Percentiles rank a stretch among this genome's conserved stretches.
Evolutionary conservation across 768 basidiomycete species (phyloP).

Genomic region (Nidularia sp.): DNA sequence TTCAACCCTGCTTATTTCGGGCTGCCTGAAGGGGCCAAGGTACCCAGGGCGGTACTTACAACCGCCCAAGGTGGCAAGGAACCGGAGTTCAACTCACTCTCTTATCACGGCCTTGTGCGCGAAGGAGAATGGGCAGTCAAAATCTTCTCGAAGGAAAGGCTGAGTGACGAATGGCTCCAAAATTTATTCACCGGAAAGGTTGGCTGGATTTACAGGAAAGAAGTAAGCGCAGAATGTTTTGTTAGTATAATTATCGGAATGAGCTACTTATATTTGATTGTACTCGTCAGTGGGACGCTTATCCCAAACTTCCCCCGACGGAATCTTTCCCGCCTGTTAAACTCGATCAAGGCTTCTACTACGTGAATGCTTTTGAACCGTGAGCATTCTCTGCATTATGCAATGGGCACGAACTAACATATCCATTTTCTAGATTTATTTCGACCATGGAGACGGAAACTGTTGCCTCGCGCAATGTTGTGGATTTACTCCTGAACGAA

Average conservation of each 20-base stretch:
- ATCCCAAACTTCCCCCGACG: conserved; percentile 69
- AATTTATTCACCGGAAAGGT: conserved; percentile 62
- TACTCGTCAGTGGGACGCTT: conserved; percentile 69
- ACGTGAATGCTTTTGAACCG: conserved; percentile 91
- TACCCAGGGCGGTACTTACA: conserved; percentile 71
- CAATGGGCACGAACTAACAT: too few relatives aligned
- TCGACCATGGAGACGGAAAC: conserved; percentile 96
- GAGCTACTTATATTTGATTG: conserved; percentile 2
- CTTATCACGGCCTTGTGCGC: conserved; percentile 64
- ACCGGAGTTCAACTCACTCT: conserved; percentile 85
- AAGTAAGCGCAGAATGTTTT: conserved; percentile 32
- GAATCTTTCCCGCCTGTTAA: conserved; percentile 70
- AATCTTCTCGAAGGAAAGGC: conserved; percentile 69
- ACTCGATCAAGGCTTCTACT: conserved; percentile 78
- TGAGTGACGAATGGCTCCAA: conserved; percentile 69
- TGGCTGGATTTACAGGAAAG: conserved; percentile 81
- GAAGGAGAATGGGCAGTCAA: conserved; percentile 75
- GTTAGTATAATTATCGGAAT: background rate
- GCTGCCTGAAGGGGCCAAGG: conserved; percentile 32
- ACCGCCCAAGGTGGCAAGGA: conserved; percentile 53
- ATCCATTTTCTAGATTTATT: conserved; percentile 50
- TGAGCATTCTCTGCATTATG: conserved; percentile 30
- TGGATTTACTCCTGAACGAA: conserved; percentile 73
- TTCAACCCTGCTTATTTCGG: conserved; percentile 70
- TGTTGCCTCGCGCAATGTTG: conserved; percentile 75